phyloP scores from a whole-genome alignment of 352 stramenopile genomes.

The Chrysophaeum taylorii region DNA sequence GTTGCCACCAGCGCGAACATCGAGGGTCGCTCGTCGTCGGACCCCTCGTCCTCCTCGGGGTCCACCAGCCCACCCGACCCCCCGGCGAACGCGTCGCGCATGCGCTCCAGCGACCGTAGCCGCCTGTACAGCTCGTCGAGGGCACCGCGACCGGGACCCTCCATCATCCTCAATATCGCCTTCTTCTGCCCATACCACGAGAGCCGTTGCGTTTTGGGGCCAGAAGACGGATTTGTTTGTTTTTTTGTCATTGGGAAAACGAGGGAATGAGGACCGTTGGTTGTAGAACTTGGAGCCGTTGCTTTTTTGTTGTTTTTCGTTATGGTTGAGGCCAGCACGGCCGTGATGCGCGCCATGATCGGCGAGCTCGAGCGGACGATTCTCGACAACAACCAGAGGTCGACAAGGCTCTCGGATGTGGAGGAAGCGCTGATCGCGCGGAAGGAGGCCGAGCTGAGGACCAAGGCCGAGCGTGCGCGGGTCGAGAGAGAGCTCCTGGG shows the following conservation, averaged over 20 bases:
- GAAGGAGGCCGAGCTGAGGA: background rate
- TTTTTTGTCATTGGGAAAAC: background rate
- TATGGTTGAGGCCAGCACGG: no score
- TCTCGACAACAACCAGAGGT: background rate
- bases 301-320: no score
- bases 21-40: background rate
- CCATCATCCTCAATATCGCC: no score
- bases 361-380: no score
- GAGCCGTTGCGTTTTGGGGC: no score
- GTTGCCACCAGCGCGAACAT: background rate
- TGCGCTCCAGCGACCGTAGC: background rate
- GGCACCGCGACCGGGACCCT: background rate
- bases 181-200: no score
- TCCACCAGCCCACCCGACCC: background rate
- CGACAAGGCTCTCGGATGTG: background rate
- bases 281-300: no score
- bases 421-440: background rate
- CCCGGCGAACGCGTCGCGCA: background rate
- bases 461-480: background rate
- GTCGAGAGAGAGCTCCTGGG: background rate
- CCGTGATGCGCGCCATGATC: no score
- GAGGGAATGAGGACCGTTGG: no score
- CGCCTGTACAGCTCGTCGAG: background rate
- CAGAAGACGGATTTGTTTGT: background rate
- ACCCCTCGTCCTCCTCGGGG: background rate